Percentiles rank a stretch among this genome's conserved stretches.
Evolutionary conservation across 352 stramenopile species (phyloP).

Genomic region (Aphanomyces astaci): DNA sequence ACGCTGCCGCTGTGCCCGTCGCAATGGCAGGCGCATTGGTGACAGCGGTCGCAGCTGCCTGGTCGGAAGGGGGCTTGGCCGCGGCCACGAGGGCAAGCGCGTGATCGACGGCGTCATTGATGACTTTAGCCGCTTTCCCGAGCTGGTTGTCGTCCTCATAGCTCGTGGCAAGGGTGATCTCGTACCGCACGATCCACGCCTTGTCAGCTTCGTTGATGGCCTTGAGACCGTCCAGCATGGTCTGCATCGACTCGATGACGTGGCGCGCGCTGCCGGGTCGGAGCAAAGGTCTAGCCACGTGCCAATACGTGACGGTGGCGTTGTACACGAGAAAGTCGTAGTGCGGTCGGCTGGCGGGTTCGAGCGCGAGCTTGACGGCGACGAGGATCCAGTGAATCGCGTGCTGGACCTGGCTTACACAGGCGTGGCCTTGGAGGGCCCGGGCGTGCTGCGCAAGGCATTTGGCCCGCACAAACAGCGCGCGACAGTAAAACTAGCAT

Average conservation of each 20-base stretch:
- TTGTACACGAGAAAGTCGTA: slow-evolving; percentile 92
- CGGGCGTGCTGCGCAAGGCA: slow-evolving; percentile 42
- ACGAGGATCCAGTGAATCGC: slow-evolving; percentile 68
- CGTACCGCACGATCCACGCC: slow-evolving; percentile 51
- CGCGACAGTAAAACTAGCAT: slow-evolving; percentile 79
- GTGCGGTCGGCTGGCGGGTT: slow-evolving; percentile 42
- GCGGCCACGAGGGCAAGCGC: slow-evolving; percentile 40
- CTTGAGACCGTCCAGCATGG: slow-evolving; percentile 64
- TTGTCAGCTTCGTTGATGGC: slow-evolving; percentile 58
- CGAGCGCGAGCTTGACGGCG: slow-evolving; percentile 61
- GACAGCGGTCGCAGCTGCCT: slow-evolving; percentile 24
- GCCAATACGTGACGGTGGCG: slow-evolving; percentile 80
- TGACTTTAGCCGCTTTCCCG: slow-evolving; percentile 41
- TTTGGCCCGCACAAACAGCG: slow-evolving; percentile 71
- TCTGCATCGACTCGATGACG: slow-evolving; percentile 49
- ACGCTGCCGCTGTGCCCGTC: no score
- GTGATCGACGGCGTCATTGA: slow-evolving; percentile 59
- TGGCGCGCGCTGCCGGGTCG: slow-evolving; percentile 69
- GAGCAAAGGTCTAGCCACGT: slow-evolving; percentile 74
- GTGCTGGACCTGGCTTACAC: slow-evolving; percentile 48
- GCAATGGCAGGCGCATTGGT: slow-evolving; percentile 10
- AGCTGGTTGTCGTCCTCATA: slow-evolving; percentile 61
- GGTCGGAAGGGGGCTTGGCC: slow-evolving; percentile 26
- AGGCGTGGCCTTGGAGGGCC: slow-evolving; percentile 33
- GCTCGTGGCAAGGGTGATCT: slow-evolving; percentile 59